Percentiles rank a stretch among this genome's conserved stretches.
These are phyloP conservation scores for Gloeostereum incarnatum DNA, from an alignment of 768 basidiomycete species.

Conservation along the genomic window DNA sequence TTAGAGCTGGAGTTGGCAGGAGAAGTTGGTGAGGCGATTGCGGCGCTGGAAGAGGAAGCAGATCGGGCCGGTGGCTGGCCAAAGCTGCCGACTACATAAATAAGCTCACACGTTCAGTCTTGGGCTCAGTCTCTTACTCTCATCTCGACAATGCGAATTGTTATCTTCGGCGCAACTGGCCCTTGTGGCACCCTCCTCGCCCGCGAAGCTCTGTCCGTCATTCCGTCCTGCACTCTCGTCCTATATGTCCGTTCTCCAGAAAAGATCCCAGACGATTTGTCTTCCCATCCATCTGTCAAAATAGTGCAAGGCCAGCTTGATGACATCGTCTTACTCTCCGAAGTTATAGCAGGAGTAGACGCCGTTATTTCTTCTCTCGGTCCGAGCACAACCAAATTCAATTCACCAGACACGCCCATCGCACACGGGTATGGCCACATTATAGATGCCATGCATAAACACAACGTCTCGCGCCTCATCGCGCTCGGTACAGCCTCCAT, in stretches of 20 bases:
- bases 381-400: slow-evolving; percentile 25
- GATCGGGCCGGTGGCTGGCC: slow-evolving; percentile 31
- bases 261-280: slow-evolving; percentile 48
- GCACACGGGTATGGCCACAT: slow-evolving; percentile 49
- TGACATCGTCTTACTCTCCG: slow-evolving; percentile 36
- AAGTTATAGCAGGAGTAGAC: slow-evolving; percentile 48
- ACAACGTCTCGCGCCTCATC: slow-evolving; percentile 48
- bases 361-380: slow-evolving; percentile 64
- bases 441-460: slow-evolving; percentile 45
- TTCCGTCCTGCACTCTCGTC: slow-evolving; percentile 32
- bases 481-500: slow-evolving; percentile 62
- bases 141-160: slow-evolving; percentile 32
- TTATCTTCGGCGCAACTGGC: slow-evolving; percentile 69
- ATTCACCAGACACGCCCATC: slow-evolving; percentile 42
- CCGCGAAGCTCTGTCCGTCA: slow-evolving; percentile 38
- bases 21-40: slow-evolving; percentile 39
- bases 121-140: background rate
- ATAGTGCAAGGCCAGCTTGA: slow-evolving; percentile 48
- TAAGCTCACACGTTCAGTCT: slow-evolving; percentile 3
- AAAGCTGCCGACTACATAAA: slow-evolving; percentile 1
- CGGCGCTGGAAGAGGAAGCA: slow-evolving; percentile 35
- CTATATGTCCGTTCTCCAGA: slow-evolving; percentile 56
- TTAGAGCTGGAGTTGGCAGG: slow-evolving; percentile 33
- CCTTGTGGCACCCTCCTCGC: slow-evolving; percentile 48
- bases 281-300: slow-evolving; percentile 30